Percentiles rank a stretch among this genome's conserved stretches.
These are phyloP conservation scores for Solanum virginianum DNA, from an alignment of 257 asterid species.

Conservation along the genomic window DNA sequence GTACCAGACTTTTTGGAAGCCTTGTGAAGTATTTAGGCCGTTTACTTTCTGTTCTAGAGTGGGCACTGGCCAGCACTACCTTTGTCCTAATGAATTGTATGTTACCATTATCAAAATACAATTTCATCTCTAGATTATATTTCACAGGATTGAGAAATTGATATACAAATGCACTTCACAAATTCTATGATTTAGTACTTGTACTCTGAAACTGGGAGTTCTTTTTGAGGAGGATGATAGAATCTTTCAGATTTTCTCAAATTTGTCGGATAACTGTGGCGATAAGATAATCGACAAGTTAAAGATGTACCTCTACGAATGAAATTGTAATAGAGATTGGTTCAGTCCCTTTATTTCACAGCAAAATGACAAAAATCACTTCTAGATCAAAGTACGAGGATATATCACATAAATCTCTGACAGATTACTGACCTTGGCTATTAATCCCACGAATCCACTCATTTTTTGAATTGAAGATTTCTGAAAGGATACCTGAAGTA, in stretches of 20 bases:
- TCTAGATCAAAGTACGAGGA: background rate
- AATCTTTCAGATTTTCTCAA: too few relatives aligned
- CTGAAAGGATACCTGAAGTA: constrained; percentile 47
- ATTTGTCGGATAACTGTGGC: background rate
- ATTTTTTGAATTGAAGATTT: constrained; percentile 31
- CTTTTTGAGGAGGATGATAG: background rate
- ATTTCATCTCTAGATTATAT: background rate
- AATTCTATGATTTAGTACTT: background rate
- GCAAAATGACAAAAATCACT: background rate
- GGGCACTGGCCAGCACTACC: background rate
- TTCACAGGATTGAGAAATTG: background rate
- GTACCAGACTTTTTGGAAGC: background rate
- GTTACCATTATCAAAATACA: background rate
- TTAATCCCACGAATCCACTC: constrained; percentile 33
- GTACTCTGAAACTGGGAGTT: background rate
- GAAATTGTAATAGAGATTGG: background rate
- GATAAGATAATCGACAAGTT: background rate
- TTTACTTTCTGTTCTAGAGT: background rate
- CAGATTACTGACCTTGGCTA: constrained; percentile 50
- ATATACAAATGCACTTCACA: background rate
- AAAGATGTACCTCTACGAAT: background rate
- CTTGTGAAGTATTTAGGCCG: background rate
- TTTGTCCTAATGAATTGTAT: background rate
- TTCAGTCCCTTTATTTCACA: background rate
- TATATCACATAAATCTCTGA: background rate